These are phyloP conservation scores for Lentinula guzmanii DNA, from an alignment of 768 basidiomycete genomes.

Conservation along the genomic window DNA sequence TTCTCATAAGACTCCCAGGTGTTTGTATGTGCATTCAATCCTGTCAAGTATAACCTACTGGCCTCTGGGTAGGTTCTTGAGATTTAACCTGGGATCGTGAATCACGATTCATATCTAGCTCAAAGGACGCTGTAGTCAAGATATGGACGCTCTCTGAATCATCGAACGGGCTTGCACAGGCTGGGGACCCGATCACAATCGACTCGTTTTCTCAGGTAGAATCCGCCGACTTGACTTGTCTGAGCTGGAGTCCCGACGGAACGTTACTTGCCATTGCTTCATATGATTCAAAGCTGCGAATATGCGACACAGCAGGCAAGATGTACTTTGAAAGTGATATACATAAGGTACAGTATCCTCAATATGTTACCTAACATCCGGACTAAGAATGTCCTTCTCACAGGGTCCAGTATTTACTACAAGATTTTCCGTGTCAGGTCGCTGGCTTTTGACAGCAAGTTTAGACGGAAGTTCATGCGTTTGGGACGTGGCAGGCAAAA, in stretches of 20 bases:
- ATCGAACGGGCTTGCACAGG: slow-evolving; percentile 18
- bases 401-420: slow-evolving; percentile 80
- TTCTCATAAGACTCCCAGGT: slow-evolving; percentile 38
- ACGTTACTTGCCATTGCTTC: slow-evolving; percentile 72
- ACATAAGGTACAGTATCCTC: slow-evolving; percentile 48
- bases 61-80: slow-evolving; percentile 60
- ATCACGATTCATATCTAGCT: slow-evolving; percentile 32
- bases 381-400: slow-evolving; percentile 24
- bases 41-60: slow-evolving; percentile 48
- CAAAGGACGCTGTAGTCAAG: slow-evolving; percentile 70
- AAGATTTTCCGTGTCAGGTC: slow-evolving; percentile 68
- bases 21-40: slow-evolving; percentile 79
- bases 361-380: not conserved
- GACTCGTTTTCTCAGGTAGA: slow-evolving; percentile 41
- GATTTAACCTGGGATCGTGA: slow-evolving; percentile 4
- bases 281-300: slow-evolving; percentile 66
- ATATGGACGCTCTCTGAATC: slow-evolving; percentile 60
- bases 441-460: slow-evolving; percentile 72
- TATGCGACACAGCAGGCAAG: slow-evolving; percentile 57
- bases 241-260: slow-evolving; percentile 76
- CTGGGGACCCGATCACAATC: slow-evolving; percentile 35
- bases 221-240: slow-evolving; percentile 62
- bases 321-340: slow-evolving; percentile 56
- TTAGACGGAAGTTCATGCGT: slow-evolving; percentile 72
- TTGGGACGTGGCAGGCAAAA: slow-evolving; percentile 67